Evolutionary conservation across 257 asterid species (phyloP).

Genomic region (Ehretia macrophylla): DNA sequence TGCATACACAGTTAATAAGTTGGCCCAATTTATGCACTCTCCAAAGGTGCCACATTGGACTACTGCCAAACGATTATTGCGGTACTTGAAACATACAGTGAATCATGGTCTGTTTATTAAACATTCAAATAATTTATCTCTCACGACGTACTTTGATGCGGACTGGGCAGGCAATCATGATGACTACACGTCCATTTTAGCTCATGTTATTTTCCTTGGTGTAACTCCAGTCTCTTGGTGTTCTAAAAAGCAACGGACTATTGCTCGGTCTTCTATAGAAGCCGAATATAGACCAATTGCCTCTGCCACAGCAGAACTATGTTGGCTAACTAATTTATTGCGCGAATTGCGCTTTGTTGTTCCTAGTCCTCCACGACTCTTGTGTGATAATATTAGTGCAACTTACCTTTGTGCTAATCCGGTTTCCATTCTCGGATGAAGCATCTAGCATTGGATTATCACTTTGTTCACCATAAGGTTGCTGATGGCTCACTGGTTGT

Average conservation of each 20-base stretch:
- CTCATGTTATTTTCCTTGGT: neutral
- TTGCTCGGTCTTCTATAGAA: neutral
- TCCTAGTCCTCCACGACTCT: neutral
- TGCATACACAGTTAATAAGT: neutral
- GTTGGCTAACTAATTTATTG: neutral
- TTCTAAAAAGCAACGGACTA: neutral
- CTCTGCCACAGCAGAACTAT: neutral
- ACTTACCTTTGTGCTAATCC: neutral
- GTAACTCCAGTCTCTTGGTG: neutral
- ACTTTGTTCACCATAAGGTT: neutral
- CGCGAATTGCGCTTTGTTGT: neutral
- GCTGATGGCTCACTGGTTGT: neutral
- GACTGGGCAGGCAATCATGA: slow-evolving; percentile 2
- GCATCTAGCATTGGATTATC: neutral
- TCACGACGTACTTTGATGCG: neutral
- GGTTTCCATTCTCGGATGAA: neutral
- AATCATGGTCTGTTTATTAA: neutral
- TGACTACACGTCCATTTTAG: neutral
- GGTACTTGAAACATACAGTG: neutral
- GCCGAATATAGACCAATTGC: neutral
- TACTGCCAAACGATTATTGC: neutral
- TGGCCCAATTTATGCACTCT: slow-evolving; percentile 4
- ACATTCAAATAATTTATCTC: too few species aligned
- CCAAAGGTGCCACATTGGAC: neutral
- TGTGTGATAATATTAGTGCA: neutral